These are phyloP conservation scores for Penicillium sclerotiorum DNA, from an alignment of 2,329 filamentous ascomycete genomes.

Conservation along the genomic window DNA sequence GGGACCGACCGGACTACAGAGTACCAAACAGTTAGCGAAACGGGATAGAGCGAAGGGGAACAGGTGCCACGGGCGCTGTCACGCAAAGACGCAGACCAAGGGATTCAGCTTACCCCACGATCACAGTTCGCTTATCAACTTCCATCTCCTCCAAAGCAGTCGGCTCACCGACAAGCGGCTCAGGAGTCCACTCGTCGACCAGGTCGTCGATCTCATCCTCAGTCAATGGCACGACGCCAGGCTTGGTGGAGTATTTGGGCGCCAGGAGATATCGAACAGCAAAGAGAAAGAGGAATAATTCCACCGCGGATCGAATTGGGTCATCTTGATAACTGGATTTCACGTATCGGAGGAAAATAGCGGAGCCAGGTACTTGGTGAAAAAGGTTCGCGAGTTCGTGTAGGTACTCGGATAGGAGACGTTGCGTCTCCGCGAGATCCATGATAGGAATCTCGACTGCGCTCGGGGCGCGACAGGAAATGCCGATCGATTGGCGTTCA, in stretches of 20 bases:
- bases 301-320: conserved; percentile 87
- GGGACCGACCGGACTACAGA: conserved; percentile 77
- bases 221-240: conserved; percentile 83
- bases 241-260: conserved; percentile 90
- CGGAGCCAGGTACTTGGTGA: conserved; percentile 89
- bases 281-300: conserved; percentile 91
- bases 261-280: conserved; percentile 91
- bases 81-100: too few species aligned
- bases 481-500: neutral
- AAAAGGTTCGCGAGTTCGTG: conserved; percentile 66
- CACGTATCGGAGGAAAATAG: conserved; percentile 92
- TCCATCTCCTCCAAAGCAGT: conserved; percentile 78
- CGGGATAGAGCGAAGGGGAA: neutral
- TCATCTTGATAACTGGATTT: conserved; percentile 98
- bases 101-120: conserved; percentile 84
- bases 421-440: conserved; percentile 60
- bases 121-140: conserved; percentile 80
- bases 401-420: conserved; percentile 56
- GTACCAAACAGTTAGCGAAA: neutral
- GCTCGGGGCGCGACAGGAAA: conserved; percentile 10
- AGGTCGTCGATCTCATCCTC: conserved; percentile 98
- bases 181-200: conserved; percentile 93
- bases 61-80: too few species aligned
- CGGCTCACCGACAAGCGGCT: conserved; percentile 78
- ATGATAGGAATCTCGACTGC: conserved; percentile 40